These are phyloP conservation scores for Nyssa sinensis DNA, from an alignment of 148 eudicot genomes.

Conservation along the genomic window DNA sequence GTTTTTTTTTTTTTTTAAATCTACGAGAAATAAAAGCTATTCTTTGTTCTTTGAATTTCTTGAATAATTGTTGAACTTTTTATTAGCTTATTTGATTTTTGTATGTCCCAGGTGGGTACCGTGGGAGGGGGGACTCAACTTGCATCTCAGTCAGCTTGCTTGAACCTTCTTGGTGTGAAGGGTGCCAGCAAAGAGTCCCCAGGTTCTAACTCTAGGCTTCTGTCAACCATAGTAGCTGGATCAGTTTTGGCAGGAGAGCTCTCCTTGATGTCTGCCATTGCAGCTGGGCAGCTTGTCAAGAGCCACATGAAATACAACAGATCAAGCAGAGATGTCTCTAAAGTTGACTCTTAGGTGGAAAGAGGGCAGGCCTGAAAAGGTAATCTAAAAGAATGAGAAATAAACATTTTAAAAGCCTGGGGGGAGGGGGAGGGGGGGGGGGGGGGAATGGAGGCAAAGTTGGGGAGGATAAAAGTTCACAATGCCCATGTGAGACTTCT, in stretches of 20 bases:
- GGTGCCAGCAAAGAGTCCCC: slow-evolving; percentile 30
- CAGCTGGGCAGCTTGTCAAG: too few relatives aligned
- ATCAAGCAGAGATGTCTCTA: slow-evolving; percentile 30
- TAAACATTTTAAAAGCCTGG: too few relatives aligned
- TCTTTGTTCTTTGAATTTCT: too few relatives aligned
- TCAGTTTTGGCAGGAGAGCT: slow-evolving; percentile 42
- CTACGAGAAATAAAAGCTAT: too few relatives aligned
- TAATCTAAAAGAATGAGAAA: too few relatives aligned
- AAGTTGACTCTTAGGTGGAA: slow-evolving; percentile 15
- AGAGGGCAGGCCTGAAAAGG: not conserved
- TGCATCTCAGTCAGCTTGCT: slow-evolving; percentile 41
- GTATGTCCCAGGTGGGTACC: slow-evolving; percentile 48
- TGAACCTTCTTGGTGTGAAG: slow-evolving; percentile 39
- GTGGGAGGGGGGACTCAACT: too few relatives aligned
- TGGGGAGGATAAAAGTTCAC: not conserved
- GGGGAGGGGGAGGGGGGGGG: too few relatives aligned
- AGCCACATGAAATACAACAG: too few relatives aligned
- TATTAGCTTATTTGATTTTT: too few relatives aligned
- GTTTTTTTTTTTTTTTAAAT: too few relatives aligned
- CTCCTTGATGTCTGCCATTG: slow-evolving; percentile 45
- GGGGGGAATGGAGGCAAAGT: not conserved
- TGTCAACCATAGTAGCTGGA: slow-evolving; percentile 39
- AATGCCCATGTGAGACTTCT: slow-evolving; percentile 11
- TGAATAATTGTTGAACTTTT: too few relatives aligned
- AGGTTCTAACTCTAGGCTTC: slow-evolving; percentile 38